A percentile compares a stretch with the other conserved stretches of the same genome.
These are phyloP conservation scores for Salix purpurea DNA, from an alignment of 345 rosid species.

Conservation along the genomic window DNA sequence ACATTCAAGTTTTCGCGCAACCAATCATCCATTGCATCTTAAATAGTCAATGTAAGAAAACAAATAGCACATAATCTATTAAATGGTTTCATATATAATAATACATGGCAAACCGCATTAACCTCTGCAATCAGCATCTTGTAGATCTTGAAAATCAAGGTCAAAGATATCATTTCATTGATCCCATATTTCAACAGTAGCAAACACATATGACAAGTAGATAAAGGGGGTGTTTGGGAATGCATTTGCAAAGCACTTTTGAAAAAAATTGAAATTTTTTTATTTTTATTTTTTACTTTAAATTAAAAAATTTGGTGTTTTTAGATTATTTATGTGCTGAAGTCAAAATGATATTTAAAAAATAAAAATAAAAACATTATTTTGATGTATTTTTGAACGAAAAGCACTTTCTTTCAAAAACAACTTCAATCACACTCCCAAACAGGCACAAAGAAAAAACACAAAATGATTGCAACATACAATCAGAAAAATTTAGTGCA, in stretches of 20 bases:
- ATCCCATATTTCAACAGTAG: neutral
- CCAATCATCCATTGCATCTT: slow-evolving; percentile 1
- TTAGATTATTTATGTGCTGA: no score
- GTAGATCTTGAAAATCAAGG: neutral
- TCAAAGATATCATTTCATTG: neutral
- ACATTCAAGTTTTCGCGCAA: neutral
- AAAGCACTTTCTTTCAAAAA: no score
- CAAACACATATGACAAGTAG: neutral
- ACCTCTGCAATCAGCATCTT: neutral
- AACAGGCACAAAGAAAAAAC: neutral
- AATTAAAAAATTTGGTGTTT: no score
- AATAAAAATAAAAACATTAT: no score
- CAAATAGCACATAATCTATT: neutral
- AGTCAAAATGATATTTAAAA: no score
- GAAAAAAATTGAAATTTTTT: no score
- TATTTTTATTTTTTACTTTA: no score
- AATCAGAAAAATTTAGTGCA: neutral
- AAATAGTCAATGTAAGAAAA: neutral
- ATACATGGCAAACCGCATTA: neutral
- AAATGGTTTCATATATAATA: neutral
- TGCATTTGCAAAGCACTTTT: no score
- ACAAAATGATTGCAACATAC: neutral
- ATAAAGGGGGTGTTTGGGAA: neutral
- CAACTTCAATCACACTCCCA: no score
- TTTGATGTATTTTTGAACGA: no score